Evolutionary conservation across 2,329 filamentous ascomycete species (phyloP), one percentile per base, ranked within the genome.

Genomic region (Penicillium sp.): DNA sequence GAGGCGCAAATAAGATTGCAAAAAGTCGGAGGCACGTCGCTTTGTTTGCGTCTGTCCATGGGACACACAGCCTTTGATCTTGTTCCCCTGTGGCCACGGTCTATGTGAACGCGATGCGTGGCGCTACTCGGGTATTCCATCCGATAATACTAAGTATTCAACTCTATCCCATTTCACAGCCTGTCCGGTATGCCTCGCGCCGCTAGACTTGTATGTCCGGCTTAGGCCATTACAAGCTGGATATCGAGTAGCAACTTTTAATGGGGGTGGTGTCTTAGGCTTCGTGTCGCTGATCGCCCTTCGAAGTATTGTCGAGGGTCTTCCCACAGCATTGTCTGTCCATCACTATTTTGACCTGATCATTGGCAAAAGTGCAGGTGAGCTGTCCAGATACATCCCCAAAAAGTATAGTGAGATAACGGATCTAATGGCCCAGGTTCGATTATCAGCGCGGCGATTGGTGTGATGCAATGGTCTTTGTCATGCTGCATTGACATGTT

Each of bases 101-200:
- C 38, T 50, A n/a, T 50, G 47, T 44, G 47, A 50, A 30, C 47
- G 47, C 24, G 40, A 44, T 44, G 47, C 47, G 5, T 50, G 47
- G 47, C 40, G 40, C 18, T 50, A 44, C 27, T 48, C 46, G 16
- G 46, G 46, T n/a, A 43, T 41, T 10, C 30, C 18, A 35, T n/a
- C 28, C 16, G 28, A 30, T 30, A n/a, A 27, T 44, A 33, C 40
- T 28, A 36, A 28, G 10, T 28, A 28, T 22, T 25, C 40, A n/a
- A 50, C 47, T n/a, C 5, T 50, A 16, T 16, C 41, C 18, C 40
- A 36, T 28, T 50, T 50, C 20, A 24, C 33, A 35, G 33, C 31
- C 20, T 50, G 47, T 25, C 47, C 47, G 22, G 47, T 25, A 25
- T 50, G 47, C 33, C 20, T 22, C 14, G 25, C 31, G 24, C 18